phyloP scores from a whole-genome alignment of 2,329 filamentous ascomycete species.

The Aaosphaeria arxii region DNA sequence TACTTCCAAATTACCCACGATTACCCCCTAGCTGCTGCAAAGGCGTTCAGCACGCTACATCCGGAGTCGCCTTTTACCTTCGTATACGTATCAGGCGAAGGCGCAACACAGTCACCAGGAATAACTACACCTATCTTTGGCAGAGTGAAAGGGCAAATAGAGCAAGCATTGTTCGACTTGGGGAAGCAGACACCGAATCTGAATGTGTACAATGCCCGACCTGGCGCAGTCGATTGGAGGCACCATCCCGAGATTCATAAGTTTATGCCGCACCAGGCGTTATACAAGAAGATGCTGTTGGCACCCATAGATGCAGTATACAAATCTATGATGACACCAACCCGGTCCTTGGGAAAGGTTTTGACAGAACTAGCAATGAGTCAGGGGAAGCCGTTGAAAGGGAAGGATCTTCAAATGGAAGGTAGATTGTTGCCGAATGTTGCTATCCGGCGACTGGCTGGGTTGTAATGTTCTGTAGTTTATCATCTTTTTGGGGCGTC shows the following conservation, averaged over 20 bases:
- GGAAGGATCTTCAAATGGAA: slow-evolving; percentile 37
- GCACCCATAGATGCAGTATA: slow-evolving; percentile 23
- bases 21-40: slow-evolving; percentile 62
- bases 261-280: slow-evolving; percentile 26
- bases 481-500: too few relatives aligned
- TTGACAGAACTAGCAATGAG: slow-evolving; percentile 50
- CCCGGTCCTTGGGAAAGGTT: slow-evolving; percentile 47
- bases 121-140: slow-evolving; percentile 58
- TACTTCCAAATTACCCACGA: slow-evolving; percentile 68
- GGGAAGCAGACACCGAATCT: slow-evolving; percentile 46
- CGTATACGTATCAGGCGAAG: slow-evolving; percentile 66
- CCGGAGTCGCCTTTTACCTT: slow-evolving; percentile 60
- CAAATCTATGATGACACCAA: slow-evolving; percentile 41
- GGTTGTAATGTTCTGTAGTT: slow-evolving; percentile 8
- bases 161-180: slow-evolving; percentile 57
- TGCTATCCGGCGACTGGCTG: slow-evolving; percentile 40
- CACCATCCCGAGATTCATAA: slow-evolving; percentile 40
- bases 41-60: slow-evolving; percentile 54
- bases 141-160: slow-evolving; percentile 65
- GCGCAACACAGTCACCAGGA: slow-evolving; percentile 58
- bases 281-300: slow-evolving; percentile 18
- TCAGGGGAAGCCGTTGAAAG: slow-evolving; percentile 41
- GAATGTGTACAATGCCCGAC: slow-evolving; percentile 56
- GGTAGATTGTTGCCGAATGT: slow-evolving; percentile 40
- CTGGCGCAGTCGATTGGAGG: slow-evolving; percentile 56